Base-by-base conservation (phyloP, 805 yeast genomes). In the Danielozyma ontarioensis region DNA sequence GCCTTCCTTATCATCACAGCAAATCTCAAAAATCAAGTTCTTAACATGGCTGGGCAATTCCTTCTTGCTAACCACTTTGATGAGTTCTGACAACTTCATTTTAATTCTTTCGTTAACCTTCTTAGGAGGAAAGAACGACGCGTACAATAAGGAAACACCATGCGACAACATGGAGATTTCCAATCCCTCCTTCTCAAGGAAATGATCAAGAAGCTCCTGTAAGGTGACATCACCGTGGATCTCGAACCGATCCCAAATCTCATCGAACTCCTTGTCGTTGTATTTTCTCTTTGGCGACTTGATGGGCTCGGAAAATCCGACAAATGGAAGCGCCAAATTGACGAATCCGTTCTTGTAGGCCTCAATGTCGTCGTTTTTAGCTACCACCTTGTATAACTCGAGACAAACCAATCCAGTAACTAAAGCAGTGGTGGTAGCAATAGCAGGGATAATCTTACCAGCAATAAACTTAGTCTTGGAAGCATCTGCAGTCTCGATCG, bases 341-440 rank as follows among this genome's bases (percentile, higher is more conserved):
- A 87, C 74, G 50, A 88, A 89, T 3, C 98, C 97, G 57, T 93
- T 90, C 67, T 86, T 89, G 64, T 80, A 89, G 44, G 80, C 79
- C 56, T 89, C 97, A 46, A 90, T 73, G 45, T 80, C 79, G 25
- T 69, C 73, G 52, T 81, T 78, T 12, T 74, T 74, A 51, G 82
- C 94, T 28, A 78, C 85, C 42, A 93, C 90, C 68, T 93, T 93
- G 69, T 85, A 84, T 37, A 90, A 69, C 63, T 93, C 99, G 45
- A 93, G 66, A 51, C 94, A 85, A 16, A 88, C 94, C 51, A 93
- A 70, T 30, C 99, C 99, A 5, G 98, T 86, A 15, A 93, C 98
- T 46, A 89, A 68, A 7, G 97, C 95, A n/a, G 99, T 93, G 1
- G 99, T 93, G 2, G 99, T 93, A 24, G 98, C 98, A 68, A 93